phyloP scores from a whole-genome alignment of 1,284 basidiomycete species.

The Volvariella volvacea region DNA sequence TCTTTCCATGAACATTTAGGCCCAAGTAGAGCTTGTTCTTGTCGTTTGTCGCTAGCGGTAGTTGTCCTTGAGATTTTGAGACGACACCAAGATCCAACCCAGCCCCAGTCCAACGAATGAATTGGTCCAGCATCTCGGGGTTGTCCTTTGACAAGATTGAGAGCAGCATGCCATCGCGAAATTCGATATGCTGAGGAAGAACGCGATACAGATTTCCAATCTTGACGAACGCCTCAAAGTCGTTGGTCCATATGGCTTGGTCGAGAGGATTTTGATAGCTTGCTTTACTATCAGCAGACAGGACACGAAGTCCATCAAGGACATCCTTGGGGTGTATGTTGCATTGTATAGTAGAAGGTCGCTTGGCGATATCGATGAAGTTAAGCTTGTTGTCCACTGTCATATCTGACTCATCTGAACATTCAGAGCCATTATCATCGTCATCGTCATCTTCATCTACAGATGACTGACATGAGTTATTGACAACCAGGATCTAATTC shows the following conservation, averaged over 20 bases:
- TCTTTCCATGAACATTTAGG: slow-evolving; percentile 55
- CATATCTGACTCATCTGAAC: slow-evolving; percentile 30
- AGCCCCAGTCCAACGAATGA: slow-evolving; percentile 42
- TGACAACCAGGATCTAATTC: background rate
- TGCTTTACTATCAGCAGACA: no score
- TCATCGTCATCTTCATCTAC: slow-evolving; percentile 24
- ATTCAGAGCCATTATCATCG: slow-evolving; percentile 19
- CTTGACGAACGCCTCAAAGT: slow-evolving; percentile 45
- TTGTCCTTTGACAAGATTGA: slow-evolving; percentile 31
- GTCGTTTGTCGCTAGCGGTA: slow-evolving; percentile 26
- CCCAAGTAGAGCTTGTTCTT: slow-evolving; percentile 50
- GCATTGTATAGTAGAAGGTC: slow-evolving; percentile 34
- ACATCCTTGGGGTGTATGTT: slow-evolving; percentile 9
- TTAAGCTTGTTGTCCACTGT: slow-evolving; percentile 28
- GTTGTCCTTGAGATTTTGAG: slow-evolving; percentile 10
- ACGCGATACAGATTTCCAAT: slow-evolving; percentile 35
- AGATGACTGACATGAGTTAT: slow-evolving; percentile 3
- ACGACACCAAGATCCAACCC: slow-evolving; percentile 23
- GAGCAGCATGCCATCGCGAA: slow-evolving; percentile 16
- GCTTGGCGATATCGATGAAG: slow-evolving; percentile 45
- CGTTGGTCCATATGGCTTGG: slow-evolving; percentile 34
- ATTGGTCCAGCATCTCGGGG: slow-evolving; percentile 45
- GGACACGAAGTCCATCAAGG: no score
- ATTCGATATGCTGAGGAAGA: slow-evolving; percentile 10
- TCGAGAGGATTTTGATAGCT: slow-evolving; percentile 17